A percentile compares a stretch with the other conserved stretches of the same genome.
Conservation (phyloP, 352 stramenopile genomes). For the Aphanomyces cochlioides region DNA sequence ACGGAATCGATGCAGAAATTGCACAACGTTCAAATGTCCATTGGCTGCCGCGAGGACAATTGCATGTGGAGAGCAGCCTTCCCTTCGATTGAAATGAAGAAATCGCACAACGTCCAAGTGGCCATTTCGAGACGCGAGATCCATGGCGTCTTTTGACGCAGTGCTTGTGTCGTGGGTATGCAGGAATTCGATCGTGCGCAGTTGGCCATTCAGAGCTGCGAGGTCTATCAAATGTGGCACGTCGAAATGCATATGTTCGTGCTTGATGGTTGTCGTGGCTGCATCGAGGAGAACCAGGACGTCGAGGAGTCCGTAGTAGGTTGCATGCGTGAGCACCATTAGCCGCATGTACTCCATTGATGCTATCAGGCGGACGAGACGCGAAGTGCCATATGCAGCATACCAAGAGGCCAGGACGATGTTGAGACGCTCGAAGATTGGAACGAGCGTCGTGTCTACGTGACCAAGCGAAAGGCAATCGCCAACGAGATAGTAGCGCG, state of each 20-base stretch:
- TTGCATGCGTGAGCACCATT: conserved; percentile 4
- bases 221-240: conserved; percentile 14
- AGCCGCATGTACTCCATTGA: conserved; percentile 11
- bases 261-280: neutral
- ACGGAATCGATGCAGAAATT: conserved; percentile 24
- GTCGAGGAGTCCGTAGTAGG: conserved; percentile 5
- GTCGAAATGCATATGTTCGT: neutral
- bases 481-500: conserved; percentile 2
- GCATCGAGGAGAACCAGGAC: neutral
- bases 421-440: conserved; percentile 16
- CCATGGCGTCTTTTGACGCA: conserved; percentile 14
- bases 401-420: conserved; percentile 4
- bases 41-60: conserved; percentile 16
- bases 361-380: neutral
- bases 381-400: neutral
- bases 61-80: conserved; percentile 16
- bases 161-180: neutral
- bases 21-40: conserved; percentile 18
- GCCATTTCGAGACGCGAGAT: conserved; percentile 19
- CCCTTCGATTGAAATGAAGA: conserved; percentile 15
- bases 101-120: conserved; percentile 23
- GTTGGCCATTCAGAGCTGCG: conserved; percentile 12
- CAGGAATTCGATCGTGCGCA: conserved; percentile 5
- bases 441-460: neutral
- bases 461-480: neutral